phyloP scores from a whole-genome alignment of 176 grass and related monocot species.

The Ensete glaucum region DNA sequence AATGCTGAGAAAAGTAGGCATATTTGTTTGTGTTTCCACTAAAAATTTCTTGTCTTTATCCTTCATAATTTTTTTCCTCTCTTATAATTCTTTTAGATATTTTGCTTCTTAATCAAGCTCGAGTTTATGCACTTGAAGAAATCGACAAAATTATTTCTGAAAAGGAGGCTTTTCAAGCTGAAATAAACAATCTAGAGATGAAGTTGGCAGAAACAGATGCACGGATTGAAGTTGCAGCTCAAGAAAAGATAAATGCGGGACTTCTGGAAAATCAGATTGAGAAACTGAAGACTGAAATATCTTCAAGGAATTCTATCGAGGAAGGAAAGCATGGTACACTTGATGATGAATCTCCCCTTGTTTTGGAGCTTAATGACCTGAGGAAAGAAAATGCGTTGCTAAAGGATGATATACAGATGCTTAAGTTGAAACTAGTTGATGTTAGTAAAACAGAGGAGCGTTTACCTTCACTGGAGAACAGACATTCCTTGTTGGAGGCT shows the following conservation, averaged over 20 bases:
- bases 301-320: slow-evolving; percentile 20
- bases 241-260: slow-evolving; percentile 32
- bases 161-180: slow-evolving; percentile 59
- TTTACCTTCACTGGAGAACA: slow-evolving; percentile 56
- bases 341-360: slow-evolving; percentile 22
- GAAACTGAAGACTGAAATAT: slow-evolving; percentile 27
- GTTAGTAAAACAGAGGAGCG: slow-evolving; percentile 48
- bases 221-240: slow-evolving; percentile 32
- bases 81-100: slow-evolving; percentile 43
- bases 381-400: slow-evolving; percentile 57
- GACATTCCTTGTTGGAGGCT: slow-evolving; percentile 43
- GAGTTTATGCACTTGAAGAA: slow-evolving; percentile 49
- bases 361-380: slow-evolving; percentile 38
- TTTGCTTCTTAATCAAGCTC: slow-evolving; percentile 90
- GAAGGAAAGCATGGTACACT: slow-evolving; percentile 13
- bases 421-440: slow-evolving; percentile 45
- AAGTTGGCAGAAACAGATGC: slow-evolving; percentile 53
- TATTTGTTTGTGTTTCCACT: slow-evolving; percentile 14
- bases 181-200: slow-evolving; percentile 56
- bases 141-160: slow-evolving; percentile 78
- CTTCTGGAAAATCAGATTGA: slow-evolving; percentile 31
- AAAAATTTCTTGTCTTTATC: slow-evolving; percentile 7
- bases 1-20: slow-evolving; percentile 66
- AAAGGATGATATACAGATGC: slow-evolving; percentile 43
- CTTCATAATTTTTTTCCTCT: slow-evolving; percentile 12